Evolutionary conservation across 306 rosid genomes (phyloP).

Genomic region (Cicer pinnatifidum): DNA sequence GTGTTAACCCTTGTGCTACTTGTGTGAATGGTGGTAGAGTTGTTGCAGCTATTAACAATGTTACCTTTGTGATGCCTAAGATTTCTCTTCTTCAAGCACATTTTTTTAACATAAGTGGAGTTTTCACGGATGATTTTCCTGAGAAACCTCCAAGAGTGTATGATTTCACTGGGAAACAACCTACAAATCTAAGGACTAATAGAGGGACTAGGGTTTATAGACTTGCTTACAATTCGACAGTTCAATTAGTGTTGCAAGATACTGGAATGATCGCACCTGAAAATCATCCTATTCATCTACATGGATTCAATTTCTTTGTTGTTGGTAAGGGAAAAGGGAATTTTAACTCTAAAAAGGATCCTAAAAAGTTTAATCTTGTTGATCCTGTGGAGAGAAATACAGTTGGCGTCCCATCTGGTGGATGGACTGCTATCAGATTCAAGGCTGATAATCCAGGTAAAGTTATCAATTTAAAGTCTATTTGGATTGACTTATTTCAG

Average conservation of each 20-base stretch:
- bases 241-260: conserved; percentile 77
- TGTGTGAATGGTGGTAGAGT: conserved; percentile 62
- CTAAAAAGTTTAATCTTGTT: conserved; percentile 66
- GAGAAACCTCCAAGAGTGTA: conserved; percentile 56
- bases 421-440: conserved; percentile 86
- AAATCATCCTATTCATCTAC: conserved; percentile 87
- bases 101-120: conserved; percentile 74
- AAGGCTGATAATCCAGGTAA: conserved; percentile 91
- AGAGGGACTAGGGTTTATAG: conserved; percentile 77
- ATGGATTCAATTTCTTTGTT: conserved; percentile 83
- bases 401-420: conserved; percentile 75
- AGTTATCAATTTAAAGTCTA: background rate
- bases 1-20: conserved; percentile 66
- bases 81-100: conserved; percentile 82
- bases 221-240: conserved; percentile 74
- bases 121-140: conserved; percentile 83
- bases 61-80: conserved; percentile 78
- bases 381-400: conserved; percentile 94
- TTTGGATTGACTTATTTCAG: too few relatives aligned
- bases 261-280: conserved; percentile 83
- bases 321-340: conserved; percentile 78
- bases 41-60: conserved; percentile 76
- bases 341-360: conserved; percentile 63
- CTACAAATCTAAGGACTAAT: conserved; percentile 58
- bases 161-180: conserved; percentile 68